phyloP scores from a whole-genome alignment of 495 filamentous ascomycete genomes.

The Oleoguttula mirabilis region DNA sequence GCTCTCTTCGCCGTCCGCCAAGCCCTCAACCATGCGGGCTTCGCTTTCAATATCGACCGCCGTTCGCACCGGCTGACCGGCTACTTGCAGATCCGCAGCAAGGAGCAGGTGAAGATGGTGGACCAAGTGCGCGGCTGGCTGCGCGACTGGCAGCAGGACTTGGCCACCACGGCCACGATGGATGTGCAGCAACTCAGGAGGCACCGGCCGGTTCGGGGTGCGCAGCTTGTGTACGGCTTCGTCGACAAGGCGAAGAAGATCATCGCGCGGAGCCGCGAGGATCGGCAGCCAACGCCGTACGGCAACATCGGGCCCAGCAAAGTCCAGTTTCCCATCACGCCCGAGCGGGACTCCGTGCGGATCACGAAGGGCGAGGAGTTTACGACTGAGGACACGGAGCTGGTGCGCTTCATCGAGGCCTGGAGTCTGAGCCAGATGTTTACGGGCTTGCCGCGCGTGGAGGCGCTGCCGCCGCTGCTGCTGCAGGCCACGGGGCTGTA shows the following conservation, averaged over 20 bases:
- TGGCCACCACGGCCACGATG: slow-evolving; percentile 23
- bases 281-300: slow-evolving; percentile 46
- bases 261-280: slow-evolving; percentile 54
- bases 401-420: slow-evolving; percentile 60
- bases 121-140: slow-evolving; percentile 43
- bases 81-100: slow-evolving; percentile 38
- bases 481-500: slow-evolving; percentile 64
- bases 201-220: slow-evolving; percentile 24
- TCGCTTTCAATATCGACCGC: slow-evolving; percentile 36
- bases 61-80: slow-evolving; percentile 30
- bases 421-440: slow-evolving; percentile 50
- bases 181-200: not conserved
- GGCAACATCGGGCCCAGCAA: slow-evolving; percentile 41
- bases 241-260: slow-evolving; percentile 49
- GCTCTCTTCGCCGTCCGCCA: slow-evolving; percentile 59
- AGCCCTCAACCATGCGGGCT: slow-evolving; percentile 43
- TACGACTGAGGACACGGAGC: slow-evolving; percentile 37
- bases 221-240: slow-evolving; percentile 42
- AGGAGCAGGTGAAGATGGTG: slow-evolving; percentile 34
- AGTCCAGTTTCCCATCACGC: slow-evolving; percentile 30
- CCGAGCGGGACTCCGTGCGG: slow-evolving; percentile 3
- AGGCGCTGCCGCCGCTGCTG: slow-evolving; percentile 55
- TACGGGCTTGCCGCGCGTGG: slow-evolving; percentile 33
- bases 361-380: slow-evolving; percentile 26
- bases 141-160: slow-evolving; percentile 43